Base-by-base conservation (phyloP, 345 rosid genomes). In the Lepidium sativum region DNA sequence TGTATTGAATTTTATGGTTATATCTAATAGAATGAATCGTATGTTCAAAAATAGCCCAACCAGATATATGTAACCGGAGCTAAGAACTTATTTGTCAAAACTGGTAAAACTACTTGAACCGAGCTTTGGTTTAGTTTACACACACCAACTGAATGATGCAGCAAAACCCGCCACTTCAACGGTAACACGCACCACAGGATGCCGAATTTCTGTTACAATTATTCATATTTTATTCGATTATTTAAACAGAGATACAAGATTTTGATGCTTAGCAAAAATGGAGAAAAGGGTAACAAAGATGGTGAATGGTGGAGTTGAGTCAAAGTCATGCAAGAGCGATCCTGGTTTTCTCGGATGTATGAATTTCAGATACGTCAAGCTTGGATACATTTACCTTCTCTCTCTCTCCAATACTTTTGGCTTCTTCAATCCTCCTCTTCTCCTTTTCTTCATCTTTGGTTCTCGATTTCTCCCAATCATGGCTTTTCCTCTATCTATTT, bases 321-420 rank as follows among this genome's bases (percentile, higher is more conserved):
- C 82, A 10, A 81, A 84, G n/a, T 77, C 86, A 16, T 45, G 70
- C 58, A 67, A 56, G 2, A 60, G 76, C 41, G 53, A 80, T 49
- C 96, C 96, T 2, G 80, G 82, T 59, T 81, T 78, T 62, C 78
- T 83, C 1, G 66, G 42, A 31, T 81, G 79, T 3, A 85, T 82
- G 33, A 82, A 88, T 74, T 40, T 86, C 60, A 86, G 78, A 56
- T 83, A 84, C 43, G 84, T 86, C 17, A 81, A 60, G 71, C 86
- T 83, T 17, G 96, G 88, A 1, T 86, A 79, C 70, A 73, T 79
- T 13, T 84, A 84, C 70, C 83, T 88, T 56, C 77, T 84, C 18
- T 51, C 74, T n/a, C 77, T 78, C 20, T 64, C 74, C 20, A 21
- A 35, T 14, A 41, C 57, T 1, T 52, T 59, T 38, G 49, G 80